These are phyloP conservation scores for Alnus rubra DNA, from an alignment of 306 rosid genomes.

Conservation along the genomic window DNA sequence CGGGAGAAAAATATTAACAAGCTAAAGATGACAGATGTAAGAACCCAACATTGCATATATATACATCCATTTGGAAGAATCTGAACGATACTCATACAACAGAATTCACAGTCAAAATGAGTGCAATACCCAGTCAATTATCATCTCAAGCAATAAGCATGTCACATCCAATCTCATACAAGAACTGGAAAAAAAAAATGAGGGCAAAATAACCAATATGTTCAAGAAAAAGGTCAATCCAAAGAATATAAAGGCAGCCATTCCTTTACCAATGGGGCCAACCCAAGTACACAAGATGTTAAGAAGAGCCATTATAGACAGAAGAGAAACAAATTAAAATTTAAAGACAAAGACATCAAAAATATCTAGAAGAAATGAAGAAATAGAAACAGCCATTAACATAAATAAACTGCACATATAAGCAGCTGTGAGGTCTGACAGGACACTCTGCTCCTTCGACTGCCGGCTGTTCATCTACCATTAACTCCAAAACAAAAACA, in stretches of 20 bases:
- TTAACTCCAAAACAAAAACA: not conserved
- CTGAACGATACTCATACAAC: not conserved
- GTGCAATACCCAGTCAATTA: not conserved
- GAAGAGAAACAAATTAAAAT: not conserved
- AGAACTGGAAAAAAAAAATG: not conserved
- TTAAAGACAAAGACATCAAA: not conserved
- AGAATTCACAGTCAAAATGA: constrained; percentile 4
- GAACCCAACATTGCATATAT: not conserved
- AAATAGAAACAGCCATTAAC: not conserved
- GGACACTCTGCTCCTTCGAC: not conserved
- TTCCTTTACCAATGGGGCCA: not conserved
- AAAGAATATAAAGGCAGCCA: not conserved
- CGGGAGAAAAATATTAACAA: constrained; percentile 10
- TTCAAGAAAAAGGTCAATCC: not conserved
- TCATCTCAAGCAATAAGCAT: constrained; percentile 12
- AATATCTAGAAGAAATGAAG: not conserved
- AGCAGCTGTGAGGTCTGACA: not conserved
- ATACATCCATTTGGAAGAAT: constrained; percentile 5
- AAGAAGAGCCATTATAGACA: not conserved
- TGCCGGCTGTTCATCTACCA: not conserved
- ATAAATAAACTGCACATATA: not conserved
- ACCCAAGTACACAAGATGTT: not conserved
- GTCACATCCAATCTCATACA: not conserved
- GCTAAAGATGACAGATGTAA: constrained; percentile 7
- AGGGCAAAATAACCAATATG: not conserved